phyloP scores from a whole-genome alignment of 2,329 filamentous ascomycete genomes.

The Colletotrichum tropicale region DNA sequence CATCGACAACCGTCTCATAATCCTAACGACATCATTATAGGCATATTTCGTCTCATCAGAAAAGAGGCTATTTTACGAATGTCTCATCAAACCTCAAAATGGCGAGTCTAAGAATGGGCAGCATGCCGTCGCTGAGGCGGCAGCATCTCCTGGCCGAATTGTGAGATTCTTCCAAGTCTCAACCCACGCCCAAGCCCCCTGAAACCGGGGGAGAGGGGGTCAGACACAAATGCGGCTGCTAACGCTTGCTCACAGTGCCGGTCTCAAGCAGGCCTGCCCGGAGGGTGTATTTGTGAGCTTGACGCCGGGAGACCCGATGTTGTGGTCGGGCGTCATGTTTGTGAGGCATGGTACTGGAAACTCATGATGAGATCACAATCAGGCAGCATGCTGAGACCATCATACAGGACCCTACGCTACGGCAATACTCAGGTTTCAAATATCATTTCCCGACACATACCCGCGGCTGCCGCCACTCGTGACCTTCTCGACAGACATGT shows the following conservation, averaged over 20 bases:
- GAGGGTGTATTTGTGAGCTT: slow-evolving; percentile 87
- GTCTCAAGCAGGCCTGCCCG: slow-evolving; percentile 81
- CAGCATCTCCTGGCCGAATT: slow-evolving; percentile 85
- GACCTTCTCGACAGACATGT: slow-evolving; percentile 90
- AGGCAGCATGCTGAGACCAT: background rate
- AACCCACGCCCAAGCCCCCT: background rate
- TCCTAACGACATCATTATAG: background rate
- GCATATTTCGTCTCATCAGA: slow-evolving; percentile 1
- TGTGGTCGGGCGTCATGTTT: slow-evolving; percentile 93
- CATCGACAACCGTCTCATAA: slow-evolving; percentile 8
- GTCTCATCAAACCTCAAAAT: slow-evolving; percentile 33
- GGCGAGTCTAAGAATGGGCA: slow-evolving; percentile 47
- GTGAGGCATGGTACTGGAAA: slow-evolving; percentile 75
- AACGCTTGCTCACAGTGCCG: slow-evolving; percentile 61
- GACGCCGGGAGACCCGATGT: slow-evolving; percentile 77
- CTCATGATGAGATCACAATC: background rate
- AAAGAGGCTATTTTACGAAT: background rate
- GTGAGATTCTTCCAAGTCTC: slow-evolving; percentile 45
- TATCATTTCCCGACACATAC: slow-evolving; percentile 84
- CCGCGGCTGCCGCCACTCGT: slow-evolving; percentile 81
- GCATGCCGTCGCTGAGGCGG: slow-evolving; percentile 64
- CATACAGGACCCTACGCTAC: slow-evolving; percentile 82
- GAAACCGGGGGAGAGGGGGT: slow-evolving; percentile 27
- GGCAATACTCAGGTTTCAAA: slow-evolving; percentile 86
- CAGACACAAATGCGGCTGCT: background rate